Evolutionary conservation across 1,284 basidiomycete species (phyloP), one percentile per base, ranked within the genome.

Genomic region (Chalciporus piperatoides): DNA sequence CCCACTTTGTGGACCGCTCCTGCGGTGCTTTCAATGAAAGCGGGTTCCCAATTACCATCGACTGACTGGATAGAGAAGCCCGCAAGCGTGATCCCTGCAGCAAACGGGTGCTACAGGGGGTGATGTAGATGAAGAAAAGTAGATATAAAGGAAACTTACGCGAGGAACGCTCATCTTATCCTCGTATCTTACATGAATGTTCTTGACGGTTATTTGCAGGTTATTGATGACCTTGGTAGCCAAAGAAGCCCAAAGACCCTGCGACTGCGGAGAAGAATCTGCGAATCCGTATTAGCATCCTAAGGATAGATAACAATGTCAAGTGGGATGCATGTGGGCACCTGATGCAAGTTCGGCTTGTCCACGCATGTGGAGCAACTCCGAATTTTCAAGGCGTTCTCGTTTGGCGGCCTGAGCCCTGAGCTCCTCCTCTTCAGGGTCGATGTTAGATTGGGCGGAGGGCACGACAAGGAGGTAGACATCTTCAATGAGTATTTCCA

Each of bases 151-250:
- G 38, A 37, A 44, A 66, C 80, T 63, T 68, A 92, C 92, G 28
- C 90, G 92, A 21, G 95, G 95, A 32, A 94, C 92, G 56, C 92
- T 97, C 56, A 96, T 71, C 46, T 84, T 87, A 70, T 99, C 97
- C 70, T 99, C 97, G 62, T 99, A 99, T 43, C 97, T 88, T 46
- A 99, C 74, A 65, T 98, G 95, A 44, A 98, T 91, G 59, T 96
- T 94, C 71, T 89, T 91, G 53, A 99, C 84, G 14, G 92, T 95
- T 33, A 99, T 84, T 72, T 99, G 97, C 14, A 99, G 71, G 65
- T 99, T 99, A 71, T 99, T 97, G 58, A 99, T 82, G 54, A 99
- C 85, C 67, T 97, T 96, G 42, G 90, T 82, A 44, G 90, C 84
- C 53, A 99, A 75, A 15, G 93, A 94, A 42, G 90, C 81, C 58